phyloP scores from a whole-genome alignment of 2,329 filamentous ascomycete genomes.

The Coleophoma cylindrospora region DNA sequence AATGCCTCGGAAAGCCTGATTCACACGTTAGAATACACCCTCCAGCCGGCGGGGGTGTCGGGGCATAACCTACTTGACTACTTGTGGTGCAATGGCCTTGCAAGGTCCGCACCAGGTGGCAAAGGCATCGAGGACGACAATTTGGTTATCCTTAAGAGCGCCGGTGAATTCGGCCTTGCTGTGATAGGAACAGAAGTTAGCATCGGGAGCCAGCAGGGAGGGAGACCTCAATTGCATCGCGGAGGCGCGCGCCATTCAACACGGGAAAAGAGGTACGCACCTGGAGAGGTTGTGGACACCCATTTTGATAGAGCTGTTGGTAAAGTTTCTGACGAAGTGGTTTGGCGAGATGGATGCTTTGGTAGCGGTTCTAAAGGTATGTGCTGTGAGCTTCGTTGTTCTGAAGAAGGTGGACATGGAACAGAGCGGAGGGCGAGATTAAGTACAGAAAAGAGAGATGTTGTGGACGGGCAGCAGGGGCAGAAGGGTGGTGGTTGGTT shows the following conservation, averaged over 20 bases:
- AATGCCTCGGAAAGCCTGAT: slow-evolving; percentile 55
- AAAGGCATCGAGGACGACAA: slow-evolving; percentile 81
- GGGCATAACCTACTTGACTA: slow-evolving; percentile 52
- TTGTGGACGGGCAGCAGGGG: not conserved
- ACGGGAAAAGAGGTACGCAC: slow-evolving; percentile 21
- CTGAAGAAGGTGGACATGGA: slow-evolving; percentile 3
- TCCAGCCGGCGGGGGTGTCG: slow-evolving; percentile 18
- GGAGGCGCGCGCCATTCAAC: not conserved
- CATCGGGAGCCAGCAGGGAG: not conserved
- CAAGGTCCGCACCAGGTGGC: slow-evolving; percentile 93
- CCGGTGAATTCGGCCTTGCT: slow-evolving; percentile 56
- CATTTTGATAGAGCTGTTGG: slow-evolving; percentile 35
- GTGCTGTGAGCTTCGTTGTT: slow-evolving; percentile 8
- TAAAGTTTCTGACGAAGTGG: slow-evolving; percentile 20
- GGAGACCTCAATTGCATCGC: not conserved
- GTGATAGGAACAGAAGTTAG: slow-evolving; percentile 14
- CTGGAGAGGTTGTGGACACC: slow-evolving; percentile 38
- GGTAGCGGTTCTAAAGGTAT: slow-evolving; percentile 3
- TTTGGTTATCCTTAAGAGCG: slow-evolving; percentile 46
- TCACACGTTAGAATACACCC: slow-evolving; percentile 7
- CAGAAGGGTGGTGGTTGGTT: not conserved
- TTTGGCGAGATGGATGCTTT: not conserved
- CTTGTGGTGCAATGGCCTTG: slow-evolving; percentile 78
- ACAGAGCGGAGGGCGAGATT: not conserved
- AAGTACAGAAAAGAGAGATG: not conserved